Evolutionary conservation across 192 early-diverging fungal genomes (phyloP).

Genomic region (Mortierella hygrophila): DNA sequence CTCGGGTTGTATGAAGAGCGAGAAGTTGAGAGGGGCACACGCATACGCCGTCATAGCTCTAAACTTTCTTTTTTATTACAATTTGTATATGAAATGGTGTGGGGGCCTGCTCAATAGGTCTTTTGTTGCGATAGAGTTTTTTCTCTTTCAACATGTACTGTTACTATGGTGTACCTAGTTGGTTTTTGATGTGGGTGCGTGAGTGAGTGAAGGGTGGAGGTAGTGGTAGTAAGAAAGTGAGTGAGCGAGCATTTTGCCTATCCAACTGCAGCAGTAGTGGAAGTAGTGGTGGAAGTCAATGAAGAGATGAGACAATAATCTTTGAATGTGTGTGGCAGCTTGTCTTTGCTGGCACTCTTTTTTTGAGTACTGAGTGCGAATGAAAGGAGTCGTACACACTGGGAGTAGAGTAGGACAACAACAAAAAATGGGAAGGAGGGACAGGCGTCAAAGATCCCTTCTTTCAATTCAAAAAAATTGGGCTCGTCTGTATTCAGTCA

Average conservation of each 20-base stretch:
- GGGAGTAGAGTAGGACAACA: too few species aligned
- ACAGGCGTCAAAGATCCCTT: too few species aligned
- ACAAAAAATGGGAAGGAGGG: too few species aligned
- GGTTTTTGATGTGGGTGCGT: neutral
- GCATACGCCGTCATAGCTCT: neutral
- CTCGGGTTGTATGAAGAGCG: too few species aligned
- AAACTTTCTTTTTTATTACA: neutral
- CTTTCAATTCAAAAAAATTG: neutral
- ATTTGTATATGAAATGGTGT: neutral
- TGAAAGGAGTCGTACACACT: neutral
- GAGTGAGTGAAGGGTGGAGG: too few species aligned
- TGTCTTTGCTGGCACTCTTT: neutral
- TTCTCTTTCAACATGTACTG: neutral
- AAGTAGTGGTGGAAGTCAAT: neutral
- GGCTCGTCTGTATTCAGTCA: neutral
- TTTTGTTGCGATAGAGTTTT: neutral
- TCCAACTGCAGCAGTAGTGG: too few species aligned
- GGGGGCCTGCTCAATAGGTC: neutral
- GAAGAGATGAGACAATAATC: neutral
- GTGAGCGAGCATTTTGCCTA: too few species aligned
- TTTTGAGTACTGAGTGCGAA: neutral
- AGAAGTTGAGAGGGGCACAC: neutral
- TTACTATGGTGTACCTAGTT: neutral
- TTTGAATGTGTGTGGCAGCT: neutral
- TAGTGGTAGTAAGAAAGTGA: too few species aligned